Evolutionary conservation across 352 stramenopile genomes (phyloP), one percentile per base, ranked within the genome.

Genomic region (Phytopythium cucurbitacearum): DNA sequence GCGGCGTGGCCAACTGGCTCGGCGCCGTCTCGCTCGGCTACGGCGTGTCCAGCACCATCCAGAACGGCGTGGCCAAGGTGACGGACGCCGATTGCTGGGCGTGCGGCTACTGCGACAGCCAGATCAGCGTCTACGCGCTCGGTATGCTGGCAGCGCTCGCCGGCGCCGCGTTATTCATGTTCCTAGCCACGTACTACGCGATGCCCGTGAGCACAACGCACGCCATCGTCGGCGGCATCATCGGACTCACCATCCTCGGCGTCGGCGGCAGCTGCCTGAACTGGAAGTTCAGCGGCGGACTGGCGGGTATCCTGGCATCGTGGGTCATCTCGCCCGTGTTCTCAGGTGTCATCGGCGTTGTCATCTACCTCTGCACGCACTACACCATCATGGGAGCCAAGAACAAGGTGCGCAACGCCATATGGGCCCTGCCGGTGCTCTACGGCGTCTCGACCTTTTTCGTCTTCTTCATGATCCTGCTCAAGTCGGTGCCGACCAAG

Each of bases 181-280:
- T 85, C 33, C 36, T 76, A 4, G 81, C 77, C 0, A 91, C 79
- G 7, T 64, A 69, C 46, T 66, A 77, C 42, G 57, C 57, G 7
- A 61, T 95, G 50, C 81, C 85, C 0, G 80, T 94, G 28, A 91
- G 77, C 2, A 94, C 81, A 9, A 89, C 77, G 4, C 85, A 95
- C 57, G 69, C 70, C 5, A 80, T 89, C 58, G 65, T 95, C 36
- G 68, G 76, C 35, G 65, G 45, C 3, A 76, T 95, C 32, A 59
- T 94, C 5, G 85, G 85, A 37, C 80, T 95, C 53, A 75, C 72
- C 5, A 62, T 89, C n/a, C 43, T 57, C 8, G 70, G 55, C 45
- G 48, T 64, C n/a, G 81, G 78, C 12, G 55, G 60, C 34, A 43
- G 58, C 9, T 81, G 73, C 36, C 60, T 89, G 12, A 57, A 75